Base-by-base conservation (phyloP, 345 rosid genomes). In the Draba incana region DNA sequence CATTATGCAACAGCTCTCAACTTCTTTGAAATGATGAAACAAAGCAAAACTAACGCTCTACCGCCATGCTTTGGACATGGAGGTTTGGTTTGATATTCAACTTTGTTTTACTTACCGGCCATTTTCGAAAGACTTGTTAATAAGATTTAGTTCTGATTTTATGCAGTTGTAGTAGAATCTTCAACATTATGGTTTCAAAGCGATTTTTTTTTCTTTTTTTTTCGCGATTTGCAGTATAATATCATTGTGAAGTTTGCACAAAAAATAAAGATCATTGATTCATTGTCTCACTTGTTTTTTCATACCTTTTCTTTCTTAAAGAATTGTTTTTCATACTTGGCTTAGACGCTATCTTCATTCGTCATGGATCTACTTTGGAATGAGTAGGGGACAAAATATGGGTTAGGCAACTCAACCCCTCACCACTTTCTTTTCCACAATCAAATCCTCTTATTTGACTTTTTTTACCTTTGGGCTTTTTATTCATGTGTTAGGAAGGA, bases 351-450 rank as follows among this genome's bases (percentile, higher is more conserved):
- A 2, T 46, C 4, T 53, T 11, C 8, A 39, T 51, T 31, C 12
- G 7, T 42, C 27, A 20, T 24, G 24, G 45, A 10, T 30, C 46
- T 31, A 24, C 13, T 48, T n/a, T 64, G 46, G 57, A 28, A 23
- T 35, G 57, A 28, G n/a, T 35, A 41, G 57, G 71, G 38, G 59
- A 72, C 59, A 64, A 64, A 58, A 65, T 41, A 50, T 15, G 13
- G 46, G 78, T 74, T 74, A 61, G 78, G 64, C 68, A 45, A 61
- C 73, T 67, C 60, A 67, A 60, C 57, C 68, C 39, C 8, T 33
- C 8, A 28, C 37, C 37, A 33, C 37, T 6, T 6, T 33, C 7
- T 33, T 33, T 6, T 33, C 8, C 37, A 6, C 37, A 33, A 33
- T 6, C 15, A n/a, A 30, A 15, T 55, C 39, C 8, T 27, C 7